Evolutionary conservation across 441 rosid species (phyloP), one percentile per base, ranked within the genome.

Genomic region (Rhodomyrtus psidioides): DNA sequence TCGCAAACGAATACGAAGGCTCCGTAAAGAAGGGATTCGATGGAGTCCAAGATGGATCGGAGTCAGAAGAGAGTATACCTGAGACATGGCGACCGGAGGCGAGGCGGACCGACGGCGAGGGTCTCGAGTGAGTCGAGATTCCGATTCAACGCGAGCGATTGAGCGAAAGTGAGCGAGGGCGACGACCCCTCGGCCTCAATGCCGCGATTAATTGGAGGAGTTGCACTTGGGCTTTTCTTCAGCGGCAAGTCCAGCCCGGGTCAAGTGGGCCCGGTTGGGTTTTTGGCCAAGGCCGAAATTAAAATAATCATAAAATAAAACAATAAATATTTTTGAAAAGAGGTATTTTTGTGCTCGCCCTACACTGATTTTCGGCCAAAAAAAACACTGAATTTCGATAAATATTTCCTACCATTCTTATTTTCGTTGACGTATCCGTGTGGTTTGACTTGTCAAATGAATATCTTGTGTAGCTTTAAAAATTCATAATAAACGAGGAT

Each of bases 31-130:
- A 39, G 79, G 39, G 49, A 39, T 34, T 9, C 62, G 70, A 44
- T 34, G 42, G 39, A 51, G 53, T 53, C 26, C 5, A 30, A 34
- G 46, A 2, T 49, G 21, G 60, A 42, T 70, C 53, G 17, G 16
- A 6, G 28, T 84, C 55, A 12, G 23, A 24, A 44, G 58, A 26
- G 81, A 5, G 60, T 82, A 93, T 82, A 93, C 96, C 96, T 93
- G 96, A 87, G 96, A 93, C 96, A 94, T 94, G 81, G 83, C 85
- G 75, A 81, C 83, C 34, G 57, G 88, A 88, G 65, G 89, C 75
- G 76, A 46, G 55, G 84, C 53, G 54, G 83, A 85, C 81, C 85
- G 39, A 26, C 54, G 55, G 49, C 26, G 21, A 24, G 42, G 57
- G 53, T 53, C 26, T 24, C 7, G 58, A 9, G 84, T 4, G 9